Evolutionary conservation across 2,329 filamentous ascomycete species (phyloP), one percentile per base, ranked within the genome.

Genomic region (Alternaria incomplexa): DNA sequence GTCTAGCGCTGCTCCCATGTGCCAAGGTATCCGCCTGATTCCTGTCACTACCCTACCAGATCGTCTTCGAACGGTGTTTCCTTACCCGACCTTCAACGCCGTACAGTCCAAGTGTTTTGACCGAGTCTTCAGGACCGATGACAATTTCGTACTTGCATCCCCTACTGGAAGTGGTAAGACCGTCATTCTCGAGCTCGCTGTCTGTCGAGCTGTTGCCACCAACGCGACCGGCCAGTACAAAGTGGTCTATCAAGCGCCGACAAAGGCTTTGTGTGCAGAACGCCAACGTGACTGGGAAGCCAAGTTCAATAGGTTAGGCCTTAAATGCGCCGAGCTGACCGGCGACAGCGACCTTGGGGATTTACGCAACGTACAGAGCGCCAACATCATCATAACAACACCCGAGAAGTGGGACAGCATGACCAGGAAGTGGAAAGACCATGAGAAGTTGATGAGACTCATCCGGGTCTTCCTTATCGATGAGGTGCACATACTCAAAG

Each of bases 331-430:
- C 4, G 92, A 96, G 76, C 84, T 96, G 61, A 97, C 93, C 4
- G 93, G 93, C 1, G 93, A 96, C 74, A 94, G 91, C 0, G 89
- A 91, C 40, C 83, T 86, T 55, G 80, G 82, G 6, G 89, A 94
- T 68, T 83, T 93, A 62, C 84, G 84, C 22, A 87, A 86, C 57
- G 90, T 95, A 6, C 89, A 93, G 63, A 88, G 85, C 69, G 92
- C 92, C 4, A 90, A 89, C 50, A 92, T 97, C 66, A 95, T 97
- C 68, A 86, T 96, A 65, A 96, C 93, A 0, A 97, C 93, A 0
- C 93, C 93, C 0, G 93, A 97, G 79, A 96, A 96, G 74, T 96
- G 93, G 93, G 93, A 97, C 75, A 95, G 92, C 63, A 90, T 96
- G 77, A 96, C 93, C 0, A 85, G 93, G 17, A 94, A 93, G 74